Base-by-base conservation (phyloP, 2,329 filamentous ascomycete genomes). In the Diaporthe vexans region DNA sequence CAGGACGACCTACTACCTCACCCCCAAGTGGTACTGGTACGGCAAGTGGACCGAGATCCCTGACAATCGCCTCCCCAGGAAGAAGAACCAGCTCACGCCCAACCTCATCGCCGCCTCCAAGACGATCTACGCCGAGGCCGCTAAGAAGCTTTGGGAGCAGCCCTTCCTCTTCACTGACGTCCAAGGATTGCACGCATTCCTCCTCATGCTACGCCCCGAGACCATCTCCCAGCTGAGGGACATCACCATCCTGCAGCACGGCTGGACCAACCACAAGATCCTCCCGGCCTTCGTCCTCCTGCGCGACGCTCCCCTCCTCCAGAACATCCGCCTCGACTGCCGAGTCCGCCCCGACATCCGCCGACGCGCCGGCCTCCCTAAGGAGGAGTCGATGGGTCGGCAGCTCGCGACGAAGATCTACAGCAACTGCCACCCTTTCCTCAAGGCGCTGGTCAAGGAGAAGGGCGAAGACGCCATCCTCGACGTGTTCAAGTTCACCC, bases 61-160 rank as follows among this genome's bases (percentile, higher is more conserved):
- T 5, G 33, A 1, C 9, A 11, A 0, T 13, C 29, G 21, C 1
- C 1, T 59, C 11, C 40, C 54, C 10, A 51, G 2, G 40, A 71
- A 51, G 11, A 71, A 51, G 26, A 59, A 33, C 11, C 24, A 40
- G 40, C 35, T 71, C 11, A 59, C 54, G 7, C 40, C 68, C 68
- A 71, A 71, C 54, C 26, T 71, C n/a, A 56, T 71, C 11, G 68
- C 40, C 8, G 33, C 43, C 8, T 71, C 40, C 37, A 71, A 59
- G 68, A 35, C n/a, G 1, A 11, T 71, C 29, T 40, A 71, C 33
- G 3, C 11, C 1, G 68, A 71, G 57, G 40, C 68, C 2, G 40
- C 26, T 0, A 51, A 29, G 8, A 13, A 59, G 17, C 40, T 71
- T 17, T 71, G 68, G 68, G 51, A 15, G 26, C 68, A 71, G 40